Evolutionary conservation across 495 filamentous ascomycete species (phyloP).

Genomic region (Penicillium soppii): DNA sequence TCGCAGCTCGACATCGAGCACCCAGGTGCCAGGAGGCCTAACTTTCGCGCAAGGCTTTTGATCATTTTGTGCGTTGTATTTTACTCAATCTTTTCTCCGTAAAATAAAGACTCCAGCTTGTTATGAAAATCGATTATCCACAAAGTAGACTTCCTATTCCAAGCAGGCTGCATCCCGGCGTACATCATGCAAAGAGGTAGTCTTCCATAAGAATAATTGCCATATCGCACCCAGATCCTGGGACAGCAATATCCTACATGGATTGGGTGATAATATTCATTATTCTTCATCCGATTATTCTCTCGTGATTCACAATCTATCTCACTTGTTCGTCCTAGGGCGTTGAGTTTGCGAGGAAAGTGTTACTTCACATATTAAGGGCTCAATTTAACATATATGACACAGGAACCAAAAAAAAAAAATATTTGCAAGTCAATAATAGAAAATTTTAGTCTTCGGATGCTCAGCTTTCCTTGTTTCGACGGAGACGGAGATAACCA

Average conservation of each 20-base stretch:
- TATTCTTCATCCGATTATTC: background rate
- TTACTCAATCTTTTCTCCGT: background rate
- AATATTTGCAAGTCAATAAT: background rate
- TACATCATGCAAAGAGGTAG: background rate
- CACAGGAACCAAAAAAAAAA: background rate
- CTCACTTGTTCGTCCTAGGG: background rate
- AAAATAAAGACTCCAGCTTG: background rate
- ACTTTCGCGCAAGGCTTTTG: background rate
- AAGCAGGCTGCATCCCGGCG: background rate
- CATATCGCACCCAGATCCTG: background rate
- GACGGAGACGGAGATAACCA: background rate
- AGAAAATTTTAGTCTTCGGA: background rate
- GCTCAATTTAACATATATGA: background rate
- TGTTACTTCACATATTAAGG: background rate
- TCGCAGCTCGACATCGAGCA: background rate
- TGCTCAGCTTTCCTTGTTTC: background rate
- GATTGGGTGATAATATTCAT: background rate
- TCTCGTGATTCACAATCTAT: background rate
- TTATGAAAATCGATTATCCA: background rate
- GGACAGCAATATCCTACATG: background rate
- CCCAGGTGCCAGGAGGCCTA: background rate
- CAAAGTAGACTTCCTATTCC: background rate
- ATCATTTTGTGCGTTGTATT: background rate
- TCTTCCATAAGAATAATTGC: background rate
- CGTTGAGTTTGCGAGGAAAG: background rate